Percentiles rank a stretch among this genome's conserved stretches.
Conservation (phyloP, 805 yeast species). For the Teunomyces panamensis region DNA sequence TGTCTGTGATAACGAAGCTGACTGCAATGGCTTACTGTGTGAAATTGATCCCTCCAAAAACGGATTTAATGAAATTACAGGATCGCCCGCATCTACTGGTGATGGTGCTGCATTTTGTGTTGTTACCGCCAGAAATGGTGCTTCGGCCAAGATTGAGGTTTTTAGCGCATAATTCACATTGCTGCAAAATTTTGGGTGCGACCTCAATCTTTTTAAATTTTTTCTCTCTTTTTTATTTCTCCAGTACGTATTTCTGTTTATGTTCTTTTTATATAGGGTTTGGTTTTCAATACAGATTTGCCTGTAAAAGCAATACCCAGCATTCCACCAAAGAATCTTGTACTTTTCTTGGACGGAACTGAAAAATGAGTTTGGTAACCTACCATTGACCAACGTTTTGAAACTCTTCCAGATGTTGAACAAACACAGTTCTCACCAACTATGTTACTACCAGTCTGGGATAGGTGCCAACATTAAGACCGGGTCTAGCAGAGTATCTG, state of each 20-base stretch:
- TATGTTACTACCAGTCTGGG: conserved; percentile 69
- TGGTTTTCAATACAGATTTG: conserved; percentile 2
- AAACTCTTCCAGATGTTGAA: conserved; percentile 52
- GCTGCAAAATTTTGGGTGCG: not conserved
- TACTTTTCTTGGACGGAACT: conserved; percentile 65
- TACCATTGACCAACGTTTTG: conserved; percentile 53
- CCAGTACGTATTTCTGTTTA: not conserved
- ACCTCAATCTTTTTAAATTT: not conserved
- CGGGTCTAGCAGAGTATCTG: conserved; percentile 26
- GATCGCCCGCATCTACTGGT: conserved; percentile 42
- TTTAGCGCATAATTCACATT: conserved; percentile 31
- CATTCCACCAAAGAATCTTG: conserved; percentile 35
- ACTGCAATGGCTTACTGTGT: conserved; percentile 78
- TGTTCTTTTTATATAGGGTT: conserved; percentile 3
- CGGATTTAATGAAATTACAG: conserved; percentile 55
- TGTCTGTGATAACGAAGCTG: conserved; percentile 64
- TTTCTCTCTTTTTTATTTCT: not conserved
- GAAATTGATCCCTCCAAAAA: conserved; percentile 69
- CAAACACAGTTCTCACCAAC: conserved; percentile 41
- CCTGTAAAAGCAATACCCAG: not conserved
- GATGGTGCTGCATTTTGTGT: conserved; percentile 77
- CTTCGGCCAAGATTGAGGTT: conserved; percentile 71
- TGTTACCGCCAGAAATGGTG: conserved; percentile 64
- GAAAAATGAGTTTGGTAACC: conserved; percentile 53
- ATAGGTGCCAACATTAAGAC: conserved; percentile 53